Evolutionary conservation across 225 moss, liverwort and hornwort species (phyloP).

Genomic region (Takakia lepidozioides): DNA sequence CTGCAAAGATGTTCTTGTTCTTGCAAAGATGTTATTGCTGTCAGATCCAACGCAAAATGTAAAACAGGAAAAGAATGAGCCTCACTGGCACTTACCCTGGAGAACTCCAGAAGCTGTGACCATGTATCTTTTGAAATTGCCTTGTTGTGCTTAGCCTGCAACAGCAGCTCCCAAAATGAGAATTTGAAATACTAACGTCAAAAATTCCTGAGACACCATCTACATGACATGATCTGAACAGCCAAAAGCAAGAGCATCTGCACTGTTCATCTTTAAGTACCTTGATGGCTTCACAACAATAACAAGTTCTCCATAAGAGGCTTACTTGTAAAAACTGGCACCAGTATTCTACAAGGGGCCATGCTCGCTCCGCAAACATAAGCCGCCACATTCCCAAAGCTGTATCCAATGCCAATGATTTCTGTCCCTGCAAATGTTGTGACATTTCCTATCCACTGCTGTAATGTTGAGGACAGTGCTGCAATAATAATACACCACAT

Average conservation of each 20-base stretch:
- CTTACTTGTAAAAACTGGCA: slow-evolving; percentile 93
- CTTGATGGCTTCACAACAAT: too few species aligned
- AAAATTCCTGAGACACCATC: too few species aligned
- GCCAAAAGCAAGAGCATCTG: not conserved
- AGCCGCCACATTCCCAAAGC: slow-evolving; percentile 94
- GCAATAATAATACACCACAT: too few species aligned
- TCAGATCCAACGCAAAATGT: too few species aligned
- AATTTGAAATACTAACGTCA: too few species aligned
- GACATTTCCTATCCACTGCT: too few species aligned
- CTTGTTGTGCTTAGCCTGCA: slow-evolving; percentile 91
- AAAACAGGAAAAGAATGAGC: too few species aligned
- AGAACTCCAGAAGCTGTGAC: slow-evolving; percentile 93
- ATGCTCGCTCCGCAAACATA: slow-evolving; percentile 76
- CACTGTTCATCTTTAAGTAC: not conserved
- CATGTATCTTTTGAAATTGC: slow-evolving; percentile 95
- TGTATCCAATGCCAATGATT: slow-evolving; percentile 90
- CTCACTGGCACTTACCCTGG: slow-evolving; percentile 81
- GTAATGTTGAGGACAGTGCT: too few species aligned
- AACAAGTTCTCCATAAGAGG: not conserved
- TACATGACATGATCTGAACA: too few species aligned
- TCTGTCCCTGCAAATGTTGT: slow-evolving; percentile 70
- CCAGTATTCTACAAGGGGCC: slow-evolving; percentile 86
- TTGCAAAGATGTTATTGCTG: too few species aligned
- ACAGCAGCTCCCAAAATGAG: slow-evolving; percentile 4
- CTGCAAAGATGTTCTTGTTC: too few species aligned